phyloP scores from a whole-genome alignment of 1,284 basidiomycete genomes.

The Ganoderma lingzhi region DNA sequence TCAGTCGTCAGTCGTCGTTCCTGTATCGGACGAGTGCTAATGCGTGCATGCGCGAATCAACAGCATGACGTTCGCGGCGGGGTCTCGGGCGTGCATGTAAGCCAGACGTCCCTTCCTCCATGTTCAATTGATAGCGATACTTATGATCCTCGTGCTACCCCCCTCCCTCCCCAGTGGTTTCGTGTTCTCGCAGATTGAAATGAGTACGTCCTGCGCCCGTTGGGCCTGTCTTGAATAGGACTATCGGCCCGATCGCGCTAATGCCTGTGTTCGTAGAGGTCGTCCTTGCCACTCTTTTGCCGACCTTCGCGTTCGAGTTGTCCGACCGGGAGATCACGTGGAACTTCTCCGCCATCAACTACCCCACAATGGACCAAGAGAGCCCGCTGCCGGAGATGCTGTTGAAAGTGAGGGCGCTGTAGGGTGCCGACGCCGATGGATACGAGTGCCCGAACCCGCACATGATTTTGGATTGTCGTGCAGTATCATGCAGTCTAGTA shows the following conservation, averaged over 20 bases:
- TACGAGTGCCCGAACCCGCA: no score
- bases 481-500: no score
- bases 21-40: no score
- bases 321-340: conserved; percentile 11
- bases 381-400: conserved; percentile 12
- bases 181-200: conserved; percentile 33
- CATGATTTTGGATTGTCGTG: no score
- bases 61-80: conserved; percentile 28
- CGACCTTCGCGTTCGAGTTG: conserved; percentile 8
- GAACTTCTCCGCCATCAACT: conserved; percentile 6
- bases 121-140: background rate
- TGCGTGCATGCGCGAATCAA: background rate
- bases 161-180: conserved; percentile 17
- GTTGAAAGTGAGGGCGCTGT: conserved; percentile 9
- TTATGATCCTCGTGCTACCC: background rate
- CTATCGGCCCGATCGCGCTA: background rate
- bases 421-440: background rate
- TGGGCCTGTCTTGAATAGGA: background rate
- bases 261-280: background rate
- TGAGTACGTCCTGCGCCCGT: conserved; percentile 23
- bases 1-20: no score
- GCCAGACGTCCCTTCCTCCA: background rate
- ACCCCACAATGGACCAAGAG: conserved; percentile 12
- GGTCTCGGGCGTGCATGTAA: conserved; percentile 21
- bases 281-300: background rate